These are phyloP conservation scores for Miscanthus sacchariflorus DNA, from an alignment of 202 grass and related monocot species.

Conservation along the genomic window DNA sequence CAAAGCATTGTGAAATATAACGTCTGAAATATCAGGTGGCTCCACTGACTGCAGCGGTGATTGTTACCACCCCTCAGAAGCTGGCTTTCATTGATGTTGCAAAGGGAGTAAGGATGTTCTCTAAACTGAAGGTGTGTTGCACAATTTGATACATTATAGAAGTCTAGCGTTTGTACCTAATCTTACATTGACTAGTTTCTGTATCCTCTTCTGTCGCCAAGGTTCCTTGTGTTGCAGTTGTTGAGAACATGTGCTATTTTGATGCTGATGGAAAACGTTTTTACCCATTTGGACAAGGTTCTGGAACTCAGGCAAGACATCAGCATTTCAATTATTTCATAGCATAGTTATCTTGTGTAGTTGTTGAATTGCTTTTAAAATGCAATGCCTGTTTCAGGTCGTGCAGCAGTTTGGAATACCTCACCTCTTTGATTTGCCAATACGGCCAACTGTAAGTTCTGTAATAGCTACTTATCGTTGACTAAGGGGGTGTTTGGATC, in stretches of 20 bases:
- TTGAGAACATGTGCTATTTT: constrained; percentile 99
- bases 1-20: constrained; percentile 38
- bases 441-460: constrained; percentile 81
- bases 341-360: constrained; percentile 35
- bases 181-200: constrained; percentile 22
- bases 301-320: constrained; percentile 83
- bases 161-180: background rate
- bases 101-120: constrained; percentile 99
- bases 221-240: constrained; percentile 96
- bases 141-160: constrained; percentile 28
- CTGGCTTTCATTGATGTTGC: constrained; percentile 98
- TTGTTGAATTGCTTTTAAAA: constrained; percentile 14
- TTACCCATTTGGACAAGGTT: constrained; percentile 94
- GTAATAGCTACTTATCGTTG: constrained; percentile 5
- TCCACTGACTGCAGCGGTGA: constrained; percentile 90
- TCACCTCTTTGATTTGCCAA: constrained; percentile 96
- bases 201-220: constrained; percentile 49
- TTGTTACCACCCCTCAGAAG: constrained; percentile 98
- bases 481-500: background rate
- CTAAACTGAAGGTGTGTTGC: constrained; percentile 88
- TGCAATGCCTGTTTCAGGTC: constrained; percentile 68
- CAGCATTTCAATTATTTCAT: constrained; percentile 30
- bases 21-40: constrained; percentile 73
- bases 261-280: constrained; percentile 92
- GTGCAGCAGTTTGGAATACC: constrained; percentile 99